Base-by-base conservation (phyloP, 108 stramenopile genomes). In the Nannochloropsis gaditana region DNA sequence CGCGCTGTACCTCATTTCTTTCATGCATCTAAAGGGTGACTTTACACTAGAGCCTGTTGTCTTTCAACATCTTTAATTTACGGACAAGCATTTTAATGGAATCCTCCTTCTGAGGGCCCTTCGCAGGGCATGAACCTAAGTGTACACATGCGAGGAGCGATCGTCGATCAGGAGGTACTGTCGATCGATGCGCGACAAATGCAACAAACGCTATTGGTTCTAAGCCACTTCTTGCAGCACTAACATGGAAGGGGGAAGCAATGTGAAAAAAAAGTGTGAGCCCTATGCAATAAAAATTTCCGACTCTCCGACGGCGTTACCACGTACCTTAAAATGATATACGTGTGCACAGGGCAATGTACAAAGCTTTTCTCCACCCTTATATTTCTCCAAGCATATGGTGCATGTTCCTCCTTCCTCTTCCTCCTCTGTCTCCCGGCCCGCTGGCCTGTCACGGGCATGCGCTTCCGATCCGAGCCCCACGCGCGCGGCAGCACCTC, bases 321-420 rank as follows among this genome's bases (percentile, higher is more conserved):
- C 59, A 73, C 59, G 2, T 73, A 73, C 59, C 59, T 73, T 73
- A n/a, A 73, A 73, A n/a, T 73, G 59, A n/a, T 73, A 73, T 15
- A 73, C 59, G 59, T 73, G 59, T n/a, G 59, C 15, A n/a, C 59
- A 73, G 59, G 59, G 59, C 59, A 73, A n/a, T n/a, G 59, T 73
- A 73, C 59, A 73, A 73, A 73, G 59, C n/a, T 73, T 73, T n/a
- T 73, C 59, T n/a, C 59, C 59, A 73, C 59, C 59, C 59, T 73
- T 73, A n/a, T 73, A 73, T n/a, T 73, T n/a, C 6, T 73, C 59
- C 59, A 73, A n/a, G 59, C 59, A 73, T n/a, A 73, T 73, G n/a
- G 59, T 73, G 59, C 59, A 73, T 6, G 59, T n/a, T n/a, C 8
- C 59, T n/a, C 15, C 19, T n/a, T n/a, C 59, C 59, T n/a, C 59